Evolutionary conservation across 129 eudicot species (phyloP).

Genomic region (Escallonia herrerae): DNA sequence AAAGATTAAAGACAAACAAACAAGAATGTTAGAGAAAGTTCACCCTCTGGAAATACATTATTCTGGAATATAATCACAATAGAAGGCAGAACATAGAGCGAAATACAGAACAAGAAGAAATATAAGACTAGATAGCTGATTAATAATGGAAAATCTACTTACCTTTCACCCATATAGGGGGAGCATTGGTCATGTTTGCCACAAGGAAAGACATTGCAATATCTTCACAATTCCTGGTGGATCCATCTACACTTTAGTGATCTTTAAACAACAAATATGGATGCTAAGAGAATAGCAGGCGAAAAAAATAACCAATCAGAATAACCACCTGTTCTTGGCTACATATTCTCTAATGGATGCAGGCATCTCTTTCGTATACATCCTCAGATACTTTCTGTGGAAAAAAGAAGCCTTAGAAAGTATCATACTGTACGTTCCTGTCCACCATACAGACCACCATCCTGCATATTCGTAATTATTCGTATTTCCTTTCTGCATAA

Average conservation of each 20-base stretch:
- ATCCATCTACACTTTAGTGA: constrained; percentile 1
- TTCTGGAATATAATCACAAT: too few species aligned
- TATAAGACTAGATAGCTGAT: too few species aligned
- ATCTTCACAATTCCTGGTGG: constrained; percentile 72
- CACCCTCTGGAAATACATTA: too few species aligned
- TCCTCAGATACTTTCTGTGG: constrained; percentile 61
- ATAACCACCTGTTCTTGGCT: constrained; percentile 49
- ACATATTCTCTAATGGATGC: constrained; percentile 66
- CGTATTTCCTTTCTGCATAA: constrained; percentile 43
- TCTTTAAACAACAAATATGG: background rate
- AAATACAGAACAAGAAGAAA: too few species aligned
- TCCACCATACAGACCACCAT: constrained; percentile 96
- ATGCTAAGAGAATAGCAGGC: background rate
- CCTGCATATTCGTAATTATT: constrained; percentile 54
- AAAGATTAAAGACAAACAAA: too few species aligned
- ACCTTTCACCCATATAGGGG: constrained; percentile 83
- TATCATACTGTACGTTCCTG: constrained; percentile 76
- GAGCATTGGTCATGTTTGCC: constrained; percentile 67
- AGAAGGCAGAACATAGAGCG: too few species aligned
- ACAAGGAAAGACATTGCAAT: constrained; percentile 79
- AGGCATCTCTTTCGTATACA: constrained; percentile 74
- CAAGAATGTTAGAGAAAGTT: too few species aligned
- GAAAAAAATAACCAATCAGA: background rate
- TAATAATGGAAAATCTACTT: background rate
- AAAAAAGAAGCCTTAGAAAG: constrained; percentile 87